Percentiles rank a stretch among this genome's conserved stretches.
phyloP scores from a whole-genome alignment of 148 eudicot species.

The Camellia lanceoleosa region DNA sequence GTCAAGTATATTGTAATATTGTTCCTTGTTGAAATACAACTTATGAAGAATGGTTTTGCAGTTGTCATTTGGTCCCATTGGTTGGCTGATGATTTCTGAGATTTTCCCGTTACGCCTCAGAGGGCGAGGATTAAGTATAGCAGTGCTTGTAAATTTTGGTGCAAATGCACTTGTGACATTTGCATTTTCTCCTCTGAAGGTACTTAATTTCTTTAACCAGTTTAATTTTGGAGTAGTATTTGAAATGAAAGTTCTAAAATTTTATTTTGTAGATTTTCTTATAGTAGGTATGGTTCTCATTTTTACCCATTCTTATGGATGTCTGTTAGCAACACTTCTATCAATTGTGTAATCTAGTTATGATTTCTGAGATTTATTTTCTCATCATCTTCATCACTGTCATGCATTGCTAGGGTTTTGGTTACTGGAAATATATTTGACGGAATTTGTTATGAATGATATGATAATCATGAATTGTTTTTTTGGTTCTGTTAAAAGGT shows the following conservation, averaged over 20 bases:
- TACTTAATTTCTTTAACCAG: constrained; percentile 14
- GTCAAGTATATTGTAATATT: neutral
- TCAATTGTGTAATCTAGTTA: neutral
- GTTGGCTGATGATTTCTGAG: constrained; percentile 98
- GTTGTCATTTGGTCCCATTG: constrained; percentile 98
- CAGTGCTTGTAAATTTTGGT: constrained; percentile 87
- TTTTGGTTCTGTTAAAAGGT: neutral
- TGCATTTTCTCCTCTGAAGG: constrained; percentile 93
- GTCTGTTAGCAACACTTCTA: too few relatives aligned
- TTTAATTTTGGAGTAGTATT: constrained; percentile 2
- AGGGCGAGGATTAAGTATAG: constrained; percentile 86
- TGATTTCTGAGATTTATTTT: neutral
- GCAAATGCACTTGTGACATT: constrained; percentile 89
- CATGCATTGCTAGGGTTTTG: neutral
- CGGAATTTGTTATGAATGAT: neutral
- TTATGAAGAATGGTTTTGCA: constrained; percentile 32
- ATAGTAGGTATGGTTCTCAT: neutral
- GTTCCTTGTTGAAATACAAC: constrained; percentile 4
- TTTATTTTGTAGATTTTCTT: neutral
- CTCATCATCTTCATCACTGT: neutral
- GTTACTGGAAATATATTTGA: neutral
- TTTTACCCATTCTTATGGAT: too few relatives aligned
- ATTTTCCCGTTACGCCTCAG: constrained; percentile 90
- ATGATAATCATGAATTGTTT: neutral
- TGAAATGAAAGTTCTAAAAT: neutral